Evolutionary conservation across 2,329 filamentous ascomycete species (phyloP).

Genomic region (Ophiostoma perfectum): DNA sequence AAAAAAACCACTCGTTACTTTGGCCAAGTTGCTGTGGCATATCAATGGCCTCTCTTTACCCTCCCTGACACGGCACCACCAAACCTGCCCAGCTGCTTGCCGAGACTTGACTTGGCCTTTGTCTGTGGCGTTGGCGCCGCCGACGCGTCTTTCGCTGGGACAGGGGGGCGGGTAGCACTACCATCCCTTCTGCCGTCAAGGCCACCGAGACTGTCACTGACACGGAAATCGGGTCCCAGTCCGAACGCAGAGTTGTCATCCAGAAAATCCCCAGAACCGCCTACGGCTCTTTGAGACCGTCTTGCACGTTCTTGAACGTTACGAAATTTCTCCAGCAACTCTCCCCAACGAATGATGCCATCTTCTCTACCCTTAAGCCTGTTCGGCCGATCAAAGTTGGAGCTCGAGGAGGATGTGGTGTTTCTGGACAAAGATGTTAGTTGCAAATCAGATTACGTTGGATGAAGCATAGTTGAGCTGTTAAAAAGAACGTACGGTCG

Average conservation of each 20-base stretch:
- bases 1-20: background rate
- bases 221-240: constrained; percentile 34
- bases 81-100: constrained; percentile 63
- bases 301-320: constrained; percentile 82
- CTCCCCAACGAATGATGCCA: constrained; percentile 79
- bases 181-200: constrained; percentile 40
- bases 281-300: constrained; percentile 58
- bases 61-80: constrained; percentile 66
- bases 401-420: constrained; percentile 44
- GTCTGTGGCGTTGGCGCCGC: constrained; percentile 41
- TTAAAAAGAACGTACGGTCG: constrained; percentile 60
- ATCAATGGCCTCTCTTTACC: constrained; percentile 46
- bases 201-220: constrained; percentile 39
- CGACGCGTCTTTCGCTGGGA: constrained; percentile 42
- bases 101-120: constrained; percentile 59
- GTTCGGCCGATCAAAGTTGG: constrained; percentile 66
- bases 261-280: constrained; percentile 38
- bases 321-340: constrained; percentile 91
- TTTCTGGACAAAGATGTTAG: constrained; percentile 32
- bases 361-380: constrained; percentile 79
- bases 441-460: background rate
- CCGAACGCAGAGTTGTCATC: constrained; percentile 45
- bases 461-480: background rate
- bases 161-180: constrained; percentile 35
- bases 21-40: background rate